A percentile compares a stretch with the other conserved stretches of the same genome.
Conservation (phyloP, 2,329 filamentous ascomycete species). For the Epichloe bromicola region DNA sequence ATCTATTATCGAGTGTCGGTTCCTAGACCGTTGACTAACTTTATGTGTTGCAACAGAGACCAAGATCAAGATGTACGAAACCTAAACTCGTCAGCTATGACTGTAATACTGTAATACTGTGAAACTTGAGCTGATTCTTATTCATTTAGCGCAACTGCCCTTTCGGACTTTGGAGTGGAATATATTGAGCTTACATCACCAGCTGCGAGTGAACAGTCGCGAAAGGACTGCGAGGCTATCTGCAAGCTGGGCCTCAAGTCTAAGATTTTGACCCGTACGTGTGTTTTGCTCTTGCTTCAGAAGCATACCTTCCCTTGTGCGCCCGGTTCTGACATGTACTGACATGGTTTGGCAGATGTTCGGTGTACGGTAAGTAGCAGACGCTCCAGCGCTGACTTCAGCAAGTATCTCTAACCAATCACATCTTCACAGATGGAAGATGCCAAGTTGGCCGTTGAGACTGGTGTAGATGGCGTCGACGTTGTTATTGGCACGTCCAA, state of each 20-base stretch:
- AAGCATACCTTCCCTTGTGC: constrained; percentile 8
- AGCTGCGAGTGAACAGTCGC: constrained; percentile 73
- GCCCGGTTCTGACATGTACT: constrained; percentile 33
- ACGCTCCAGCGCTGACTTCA: neutral
- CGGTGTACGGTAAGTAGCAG: constrained; percentile 11
- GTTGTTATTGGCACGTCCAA: constrained; percentile 61
- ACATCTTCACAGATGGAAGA: constrained; percentile 17
- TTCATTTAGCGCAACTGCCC: constrained; percentile 5
- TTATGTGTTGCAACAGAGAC: constrained; percentile 12
- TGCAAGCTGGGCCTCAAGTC: constrained; percentile 80
- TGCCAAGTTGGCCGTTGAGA: constrained; percentile 68
- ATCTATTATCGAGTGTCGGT: neutral
- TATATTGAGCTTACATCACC: constrained; percentile 65
- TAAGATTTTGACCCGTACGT: constrained; percentile 16
- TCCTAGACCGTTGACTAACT: neutral
- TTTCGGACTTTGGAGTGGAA: constrained; percentile 11
- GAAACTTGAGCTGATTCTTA: neutral
- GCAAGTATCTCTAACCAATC: neutral
- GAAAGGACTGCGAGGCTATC: constrained; percentile 76
- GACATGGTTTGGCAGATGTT: constrained; percentile 6
- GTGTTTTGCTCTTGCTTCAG: neutral
- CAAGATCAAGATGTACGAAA: constrained; percentile 39
- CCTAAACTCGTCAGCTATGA: neutral
- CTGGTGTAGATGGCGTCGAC: constrained; percentile 49
- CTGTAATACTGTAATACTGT: neutral